Evolutionary conservation across 352 stramenopile species (phyloP).

Genomic region (Phytophthora sp.): DNA sequence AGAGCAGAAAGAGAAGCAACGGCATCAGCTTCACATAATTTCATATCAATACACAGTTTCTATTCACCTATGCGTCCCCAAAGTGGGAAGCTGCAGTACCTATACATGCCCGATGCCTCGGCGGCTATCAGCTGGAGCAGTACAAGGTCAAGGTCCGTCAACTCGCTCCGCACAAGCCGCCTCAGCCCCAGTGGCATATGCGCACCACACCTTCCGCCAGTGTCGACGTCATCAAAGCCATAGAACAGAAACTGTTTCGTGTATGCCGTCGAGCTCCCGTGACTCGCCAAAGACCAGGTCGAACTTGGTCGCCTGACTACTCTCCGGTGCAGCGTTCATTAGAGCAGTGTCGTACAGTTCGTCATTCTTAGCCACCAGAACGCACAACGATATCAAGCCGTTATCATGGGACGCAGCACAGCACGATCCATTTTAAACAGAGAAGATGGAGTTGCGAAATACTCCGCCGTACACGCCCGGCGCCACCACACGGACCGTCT

Average conservation of each 20-base stretch:
- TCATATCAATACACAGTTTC: too few species aligned
- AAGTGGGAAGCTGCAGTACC: too few species aligned
- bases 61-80: too few species aligned
- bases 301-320: constrained; percentile 52
- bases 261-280: constrained; percentile 58
- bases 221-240: constrained; percentile 83
- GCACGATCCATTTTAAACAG: constrained; percentile 68
- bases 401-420: constrained; percentile 62
- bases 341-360: constrained; percentile 61
- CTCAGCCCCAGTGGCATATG: too few species aligned
- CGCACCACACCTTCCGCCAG: too few species aligned
- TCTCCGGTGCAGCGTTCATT: constrained; percentile 34
- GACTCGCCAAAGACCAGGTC: constrained; percentile 62
- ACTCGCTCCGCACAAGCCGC: too few species aligned
- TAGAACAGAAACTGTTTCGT: constrained; percentile 92
- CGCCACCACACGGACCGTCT: constrained; percentile 46
- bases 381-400: constrained; percentile 46
- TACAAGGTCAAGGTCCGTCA: too few species aligned
- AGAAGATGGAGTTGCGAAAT: constrained; percentile 71
- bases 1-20: too few species aligned
- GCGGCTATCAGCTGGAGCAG: too few species aligned
- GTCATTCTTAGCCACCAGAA: constrained; percentile 87
- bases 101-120: too few species aligned
- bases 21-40: too few species aligned
- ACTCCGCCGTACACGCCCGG: constrained; percentile 76